Evolutionary conservation across 1,139 yeast genomes (phyloP).

Genomic region (Protomyces macrosporus): DNA sequence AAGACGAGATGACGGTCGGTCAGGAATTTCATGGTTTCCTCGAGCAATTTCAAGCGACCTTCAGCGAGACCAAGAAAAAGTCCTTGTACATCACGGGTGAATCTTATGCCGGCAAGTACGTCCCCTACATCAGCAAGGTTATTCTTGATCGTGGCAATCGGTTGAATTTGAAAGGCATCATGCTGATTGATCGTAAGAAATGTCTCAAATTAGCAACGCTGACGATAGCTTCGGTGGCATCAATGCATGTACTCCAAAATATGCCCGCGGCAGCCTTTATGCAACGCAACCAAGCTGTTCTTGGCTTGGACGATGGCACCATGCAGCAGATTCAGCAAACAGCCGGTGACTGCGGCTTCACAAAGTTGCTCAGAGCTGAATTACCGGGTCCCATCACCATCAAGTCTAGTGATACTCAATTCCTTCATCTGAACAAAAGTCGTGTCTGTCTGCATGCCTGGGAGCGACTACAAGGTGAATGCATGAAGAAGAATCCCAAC

Average conservation of each 20-base stretch:
- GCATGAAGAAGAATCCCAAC: not conserved
- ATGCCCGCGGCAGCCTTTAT: constrained; percentile 1
- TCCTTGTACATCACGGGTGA: constrained; percentile 78
- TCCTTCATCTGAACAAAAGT: not conserved
- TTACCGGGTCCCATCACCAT: constrained; percentile 1
- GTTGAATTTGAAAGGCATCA: constrained; percentile 3
- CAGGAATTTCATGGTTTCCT: constrained; percentile 48
- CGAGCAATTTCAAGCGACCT: constrained; percentile 58
- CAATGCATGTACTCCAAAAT: not conserved
- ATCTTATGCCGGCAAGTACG: constrained; percentile 93
- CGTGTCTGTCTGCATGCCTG: not conserved
- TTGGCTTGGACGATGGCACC: not conserved
- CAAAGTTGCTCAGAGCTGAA: not conserved
- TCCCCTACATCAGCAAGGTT: constrained; percentile 74
- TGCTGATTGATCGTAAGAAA: not conserved
- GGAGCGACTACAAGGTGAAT: not conserved
- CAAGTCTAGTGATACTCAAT: not conserved
- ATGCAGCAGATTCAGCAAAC: not conserved
- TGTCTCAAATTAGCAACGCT: not conserved
- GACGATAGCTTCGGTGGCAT: constrained; percentile 6
- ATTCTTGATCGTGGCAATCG: constrained; percentile 37
- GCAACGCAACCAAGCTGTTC: not conserved
- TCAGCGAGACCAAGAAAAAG: constrained; percentile 49
- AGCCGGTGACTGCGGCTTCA: constrained; percentile 7
- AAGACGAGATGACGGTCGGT: not conserved